Evolutionary conservation across 441 rosid species (phyloP), one percentile per base, ranked within the genome.

Genomic region (Breynia disticha): DNA sequence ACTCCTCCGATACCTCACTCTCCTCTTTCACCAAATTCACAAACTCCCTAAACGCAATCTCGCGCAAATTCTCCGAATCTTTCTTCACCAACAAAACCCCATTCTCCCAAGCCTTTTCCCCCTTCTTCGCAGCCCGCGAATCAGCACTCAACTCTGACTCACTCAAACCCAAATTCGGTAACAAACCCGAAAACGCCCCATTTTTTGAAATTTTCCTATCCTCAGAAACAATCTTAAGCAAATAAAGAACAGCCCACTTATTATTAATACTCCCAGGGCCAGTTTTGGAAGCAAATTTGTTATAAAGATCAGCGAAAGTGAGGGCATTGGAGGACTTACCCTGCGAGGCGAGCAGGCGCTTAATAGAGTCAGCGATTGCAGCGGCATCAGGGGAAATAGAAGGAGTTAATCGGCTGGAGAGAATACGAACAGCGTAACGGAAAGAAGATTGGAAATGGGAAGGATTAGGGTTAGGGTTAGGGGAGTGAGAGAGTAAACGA

Each of bases 271-370:
- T 86, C 4, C 95, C 96, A 0, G 87, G 89, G 7, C 98, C 98
- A 0, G 78, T 78, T 54, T 76, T 83, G 39, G 89, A 78, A 10
- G 87, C 84, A 64, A 91, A 86, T 56, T 78, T 83, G 50, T 82
- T 67, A 69, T 66, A 86, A 45, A 91, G 84, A 68, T 91, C 98
- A 56, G 90, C 71, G 54, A 91, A 84, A 58, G 83, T 61, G 65
- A 88, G 94, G 28, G 98, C 98, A 47, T 76, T 78, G 12, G 97
- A 80, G 64, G 96, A 87, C 64, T 81, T 86, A 73, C 95, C 97
- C 19, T 74, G 90, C 56, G 89, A 74, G 63, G 97, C 97, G 62
- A 91, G 98, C n/a, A 84, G 81, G 63, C 95, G 95, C 69, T 82
- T 88, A 75, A 88, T 73, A 16, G 98, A 88, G 68, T 88, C 98